phyloP scores from a whole-genome alignment of 2,329 filamentous ascomycete species.

The Fusarium pilosicola region DNA sequence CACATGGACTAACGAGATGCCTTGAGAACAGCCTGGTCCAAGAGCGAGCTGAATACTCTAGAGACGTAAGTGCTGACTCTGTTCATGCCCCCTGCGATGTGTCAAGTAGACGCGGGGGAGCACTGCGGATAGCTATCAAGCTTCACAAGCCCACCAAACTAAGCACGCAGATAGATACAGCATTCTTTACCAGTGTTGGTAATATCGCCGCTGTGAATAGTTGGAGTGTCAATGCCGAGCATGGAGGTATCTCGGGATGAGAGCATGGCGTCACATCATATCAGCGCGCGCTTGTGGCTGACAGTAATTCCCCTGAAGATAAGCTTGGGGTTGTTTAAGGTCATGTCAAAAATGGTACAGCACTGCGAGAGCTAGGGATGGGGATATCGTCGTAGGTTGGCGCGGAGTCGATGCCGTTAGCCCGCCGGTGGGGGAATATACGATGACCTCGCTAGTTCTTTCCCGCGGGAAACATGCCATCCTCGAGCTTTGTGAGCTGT shows the following conservation, averaged over 20 bases:
- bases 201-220: constrained; percentile 64
- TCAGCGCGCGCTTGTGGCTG: constrained; percentile 57
- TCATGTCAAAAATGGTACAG: constrained; percentile 52
- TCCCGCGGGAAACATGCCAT: constrained; percentile 31
- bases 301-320: neutral
- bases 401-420: constrained; percentile 33
- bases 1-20: neutral
- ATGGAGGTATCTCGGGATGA: constrained; percentile 35
- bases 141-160: constrained; percentile 63
- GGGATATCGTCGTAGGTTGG: constrained; percentile 59
- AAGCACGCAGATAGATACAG: constrained; percentile 61
- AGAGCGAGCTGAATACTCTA: constrained; percentile 26
- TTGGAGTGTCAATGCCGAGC: constrained; percentile 42
- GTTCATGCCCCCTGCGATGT: constrained; percentile 63
- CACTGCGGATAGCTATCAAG: constrained; percentile 66
- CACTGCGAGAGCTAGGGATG: constrained; percentile 46
- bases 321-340: constrained; percentile 48
- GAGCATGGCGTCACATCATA: constrained; percentile 44
- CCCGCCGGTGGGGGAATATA: constrained; percentile 34
- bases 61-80: constrained; percentile 51
- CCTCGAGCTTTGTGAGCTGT: constrained; percentile 47
- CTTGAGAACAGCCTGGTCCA: constrained; percentile 38
- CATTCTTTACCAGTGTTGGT: constrained; percentile 74
- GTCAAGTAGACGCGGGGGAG: neutral
- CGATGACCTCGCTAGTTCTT: constrained; percentile 45